Evolutionary conservation across 495 filamentous ascomycete species (phyloP).

Genomic region (Neurospora terricola): DNA sequence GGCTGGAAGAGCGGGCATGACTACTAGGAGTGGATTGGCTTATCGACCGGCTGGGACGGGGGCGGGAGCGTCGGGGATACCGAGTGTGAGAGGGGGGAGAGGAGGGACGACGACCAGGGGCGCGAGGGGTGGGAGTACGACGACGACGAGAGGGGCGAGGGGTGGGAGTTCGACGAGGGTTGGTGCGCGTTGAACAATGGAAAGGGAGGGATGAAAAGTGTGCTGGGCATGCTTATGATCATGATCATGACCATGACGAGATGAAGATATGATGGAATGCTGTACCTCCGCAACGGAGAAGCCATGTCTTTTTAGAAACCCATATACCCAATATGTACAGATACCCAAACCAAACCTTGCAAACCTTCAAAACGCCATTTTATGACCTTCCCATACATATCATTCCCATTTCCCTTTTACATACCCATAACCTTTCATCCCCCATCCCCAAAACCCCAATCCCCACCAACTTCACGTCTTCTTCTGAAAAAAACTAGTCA

Average conservation of each 20-base stretch:
- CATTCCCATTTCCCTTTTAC: neutral
- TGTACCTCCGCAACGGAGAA: neutral
- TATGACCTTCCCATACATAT: neutral
- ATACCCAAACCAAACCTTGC: neutral
- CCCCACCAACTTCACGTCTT: too few relatives aligned
- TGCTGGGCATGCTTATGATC: neutral
- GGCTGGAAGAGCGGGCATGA: neutral
- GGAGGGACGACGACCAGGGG: conserved; percentile 11
- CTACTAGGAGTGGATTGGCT: neutral
- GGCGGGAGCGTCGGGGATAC: neutral
- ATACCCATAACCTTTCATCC: neutral
- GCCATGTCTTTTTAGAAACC: neutral
- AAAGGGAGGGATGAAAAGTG: neutral
- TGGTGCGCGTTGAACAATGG: conserved; percentile 5
- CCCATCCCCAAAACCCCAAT: too few relatives aligned
- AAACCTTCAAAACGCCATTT: neutral
- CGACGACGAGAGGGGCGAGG: conserved; percentile 3
- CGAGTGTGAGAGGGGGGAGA: conserved; percentile 14
- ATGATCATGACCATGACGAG: neutral
- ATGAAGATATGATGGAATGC: neutral
- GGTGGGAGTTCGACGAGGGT: neutral
- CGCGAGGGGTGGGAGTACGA: conserved; percentile 10
- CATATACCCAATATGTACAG: conserved; percentile 1
- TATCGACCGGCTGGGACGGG: neutral
- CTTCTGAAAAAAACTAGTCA: conserved; percentile 90